phyloP scores from a whole-genome alignment of 495 filamentous ascomycete genomes.

The Parathielavia hyrcaniae region DNA sequence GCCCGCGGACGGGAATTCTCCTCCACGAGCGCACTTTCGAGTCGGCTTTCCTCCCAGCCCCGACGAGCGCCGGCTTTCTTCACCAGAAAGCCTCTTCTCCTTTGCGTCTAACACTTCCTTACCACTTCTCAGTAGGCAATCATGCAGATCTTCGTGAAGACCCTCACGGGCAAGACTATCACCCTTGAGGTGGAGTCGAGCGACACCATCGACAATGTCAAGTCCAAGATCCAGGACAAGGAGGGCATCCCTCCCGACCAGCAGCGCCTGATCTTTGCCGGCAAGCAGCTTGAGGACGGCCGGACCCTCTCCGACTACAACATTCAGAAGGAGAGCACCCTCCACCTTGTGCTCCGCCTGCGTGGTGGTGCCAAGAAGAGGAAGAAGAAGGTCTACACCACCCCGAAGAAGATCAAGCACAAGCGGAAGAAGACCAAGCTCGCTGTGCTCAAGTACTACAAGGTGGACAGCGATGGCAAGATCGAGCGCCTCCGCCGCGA shows the following conservation, averaged over 20 bases:
- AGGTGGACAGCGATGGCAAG: constrained; percentile 98
- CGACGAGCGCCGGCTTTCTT: constrained; percentile 8
- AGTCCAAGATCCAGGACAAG: constrained; percentile 93
- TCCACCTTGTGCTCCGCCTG: constrained; percentile 96
- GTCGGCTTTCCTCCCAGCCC: background rate
- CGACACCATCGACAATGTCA: constrained; percentile 99
- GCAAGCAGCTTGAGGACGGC: constrained; percentile 99
- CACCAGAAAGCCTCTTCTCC: constrained; percentile 10
- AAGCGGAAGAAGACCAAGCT: constrained; percentile 99
- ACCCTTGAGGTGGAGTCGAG: constrained; percentile 99
- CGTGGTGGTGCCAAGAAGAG: constrained; percentile 98
- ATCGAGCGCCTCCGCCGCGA: constrained; percentile 98
- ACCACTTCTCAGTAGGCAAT: constrained; percentile 46
- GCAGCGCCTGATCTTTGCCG: constrained; percentile 99
- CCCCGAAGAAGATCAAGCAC: constrained; percentile 99
- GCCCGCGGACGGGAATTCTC: constrained; percentile 2
- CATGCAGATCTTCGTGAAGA: constrained; percentile 99
- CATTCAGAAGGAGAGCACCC: constrained; percentile 99
- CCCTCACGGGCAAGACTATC: constrained; percentile 99
- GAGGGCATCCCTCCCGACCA: constrained; percentile 99
- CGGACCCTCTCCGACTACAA: constrained; percentile 99
- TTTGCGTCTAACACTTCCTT: constrained; percentile 31
- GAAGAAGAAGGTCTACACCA: constrained; percentile 99
- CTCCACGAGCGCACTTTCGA: constrained; percentile 7
- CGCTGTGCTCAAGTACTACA: constrained; percentile 99